These are phyloP conservation scores for Wickerhamomyces canadensis DNA, from an alignment of 805 yeast genomes.

Conservation along the genomic window DNA sequence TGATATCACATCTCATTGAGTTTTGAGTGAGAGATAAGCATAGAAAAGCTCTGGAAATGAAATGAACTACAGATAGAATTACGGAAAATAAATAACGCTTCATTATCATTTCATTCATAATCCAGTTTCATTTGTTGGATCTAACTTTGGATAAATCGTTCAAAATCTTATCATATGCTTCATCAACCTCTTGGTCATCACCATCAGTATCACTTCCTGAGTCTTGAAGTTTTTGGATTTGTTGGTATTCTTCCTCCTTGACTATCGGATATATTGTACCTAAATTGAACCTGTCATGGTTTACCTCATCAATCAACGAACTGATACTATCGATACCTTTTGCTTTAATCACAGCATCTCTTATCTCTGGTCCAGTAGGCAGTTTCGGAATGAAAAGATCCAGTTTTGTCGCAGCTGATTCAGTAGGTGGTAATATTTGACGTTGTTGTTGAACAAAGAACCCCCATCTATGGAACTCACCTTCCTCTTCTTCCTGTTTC, in stretches of 20 bases:
- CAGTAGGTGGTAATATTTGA: conserved; percentile 20
- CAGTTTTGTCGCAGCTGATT: conserved; percentile 5
- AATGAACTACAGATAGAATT: too few species aligned
- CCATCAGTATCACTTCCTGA: not conserved
- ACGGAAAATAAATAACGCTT: not conserved
- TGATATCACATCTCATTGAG: too few species aligned
- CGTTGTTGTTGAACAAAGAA: conserved; percentile 65
- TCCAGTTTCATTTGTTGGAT: conserved; percentile 35
- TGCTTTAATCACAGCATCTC: conserved; percentile 59
- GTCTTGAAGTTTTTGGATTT: not conserved
- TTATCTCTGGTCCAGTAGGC: conserved; percentile 42
- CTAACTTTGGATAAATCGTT: conserved; percentile 64
- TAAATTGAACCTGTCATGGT: conserved; percentile 44
- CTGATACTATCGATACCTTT: conserved; percentile 68
- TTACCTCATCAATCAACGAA: conserved; percentile 62
- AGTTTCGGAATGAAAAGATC: conserved; percentile 27
- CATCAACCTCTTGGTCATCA: conserved; percentile 45
- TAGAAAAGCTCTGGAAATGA: too few species aligned
- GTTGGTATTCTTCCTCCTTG: conserved; percentile 4
- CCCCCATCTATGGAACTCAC: conserved; percentile 86
- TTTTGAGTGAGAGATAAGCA: too few species aligned
- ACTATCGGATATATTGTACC: conserved; percentile 40
- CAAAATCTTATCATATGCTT: conserved; percentile 65
- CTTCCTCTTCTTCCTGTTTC: conserved; percentile 85
- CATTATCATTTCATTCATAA: conserved; percentile 1